Evolutionary conservation across 2,329 filamentous ascomycete species (phyloP).

Genomic region (Penicillium crustosum): DNA sequence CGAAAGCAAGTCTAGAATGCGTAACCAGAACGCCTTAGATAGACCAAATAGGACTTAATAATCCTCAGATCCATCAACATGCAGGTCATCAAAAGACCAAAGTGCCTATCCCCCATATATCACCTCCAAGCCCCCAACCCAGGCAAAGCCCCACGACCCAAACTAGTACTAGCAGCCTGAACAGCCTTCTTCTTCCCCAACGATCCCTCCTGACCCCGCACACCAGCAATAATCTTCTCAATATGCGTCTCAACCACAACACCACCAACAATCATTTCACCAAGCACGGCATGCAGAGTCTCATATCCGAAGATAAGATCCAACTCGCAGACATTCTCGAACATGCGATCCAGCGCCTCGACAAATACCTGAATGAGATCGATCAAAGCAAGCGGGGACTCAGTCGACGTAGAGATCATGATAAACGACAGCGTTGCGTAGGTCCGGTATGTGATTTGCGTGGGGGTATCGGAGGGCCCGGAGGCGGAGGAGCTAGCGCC

Average conservation of each 20-base stretch:
- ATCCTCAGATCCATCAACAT: slow-evolving; percentile 1
- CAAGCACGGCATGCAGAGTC: slow-evolving; percentile 84
- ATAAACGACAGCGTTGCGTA: slow-evolving; percentile 99
- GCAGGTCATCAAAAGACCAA: not conserved
- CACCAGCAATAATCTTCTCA: slow-evolving; percentile 83
- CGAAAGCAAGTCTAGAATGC: slow-evolving; percentile 5
- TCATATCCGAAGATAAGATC: slow-evolving; percentile 99
- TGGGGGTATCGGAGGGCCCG: slow-evolving; percentile 82
- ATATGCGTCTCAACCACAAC: slow-evolving; percentile 91
- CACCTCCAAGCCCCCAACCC: slow-evolving; percentile 43
- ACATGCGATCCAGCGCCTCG: slow-evolving; percentile 88
- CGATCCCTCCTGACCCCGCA: slow-evolving; percentile 55
- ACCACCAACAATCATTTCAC: slow-evolving; percentile 93
- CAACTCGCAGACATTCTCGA: slow-evolving; percentile 97
- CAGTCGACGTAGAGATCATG: slow-evolving; percentile 92
- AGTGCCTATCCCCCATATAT: slow-evolving; percentile 2
- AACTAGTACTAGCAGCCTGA: slow-evolving; percentile 42
- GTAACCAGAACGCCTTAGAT: slow-evolving; percentile 14
- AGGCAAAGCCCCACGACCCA: slow-evolving; percentile 40
- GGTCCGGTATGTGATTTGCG: slow-evolving; percentile 94
- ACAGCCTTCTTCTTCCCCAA: slow-evolving; percentile 46
- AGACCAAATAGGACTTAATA: not conserved
- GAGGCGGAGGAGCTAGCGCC: slow-evolving; percentile 48
- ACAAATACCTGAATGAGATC: slow-evolving; percentile 98
- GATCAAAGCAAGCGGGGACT: slow-evolving; percentile 90